Conservation (phyloP, 495 filamentous ascomycete genomes). For the Parachaetomium inaequale region DNA sequence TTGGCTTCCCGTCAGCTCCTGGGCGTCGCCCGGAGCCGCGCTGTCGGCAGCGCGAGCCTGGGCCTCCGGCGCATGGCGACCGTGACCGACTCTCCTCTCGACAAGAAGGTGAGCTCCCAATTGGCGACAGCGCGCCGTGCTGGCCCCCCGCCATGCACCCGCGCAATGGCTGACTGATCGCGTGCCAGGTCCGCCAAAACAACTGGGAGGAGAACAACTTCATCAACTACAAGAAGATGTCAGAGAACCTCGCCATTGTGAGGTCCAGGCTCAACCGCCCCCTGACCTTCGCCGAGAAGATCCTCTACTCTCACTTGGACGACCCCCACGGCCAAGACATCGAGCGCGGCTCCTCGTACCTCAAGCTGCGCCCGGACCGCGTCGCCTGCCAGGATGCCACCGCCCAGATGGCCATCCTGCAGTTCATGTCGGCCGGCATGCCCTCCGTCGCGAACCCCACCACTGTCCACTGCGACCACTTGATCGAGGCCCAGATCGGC, state of each 20-base stretch:
- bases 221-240: conserved; percentile 86
- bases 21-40: conserved; percentile 51
- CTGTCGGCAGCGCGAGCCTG: conserved; percentile 41
- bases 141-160: neutral
- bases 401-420: conserved; percentile 98
- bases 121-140: neutral
- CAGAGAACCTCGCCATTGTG: conserved; percentile 90
- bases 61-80: conserved; percentile 55
- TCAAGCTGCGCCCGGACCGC: conserved; percentile 93
- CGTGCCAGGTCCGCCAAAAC: conserved; percentile 50
- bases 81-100: conserved; percentile 49
- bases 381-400: conserved; percentile 99
- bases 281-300: conserved; percentile 95
- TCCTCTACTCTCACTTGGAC: conserved; percentile 97
- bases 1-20: conserved; percentile 54
- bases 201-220: conserved; percentile 56
- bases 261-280: conserved; percentile 84
- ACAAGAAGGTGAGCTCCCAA: conserved; percentile 46
- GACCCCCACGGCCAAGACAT: conserved; percentile 95
- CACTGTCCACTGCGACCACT: conserved; percentile 98
- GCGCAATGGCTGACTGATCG: conserved; percentile 17
- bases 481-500: conserved; percentile 96
- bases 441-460: conserved; percentile 89
- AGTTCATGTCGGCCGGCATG: conserved; percentile 99
- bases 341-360: conserved; percentile 90